Conservation (phyloP, 192 early-diverging fungal genomes). For the Thamnidium elegans region DNA sequence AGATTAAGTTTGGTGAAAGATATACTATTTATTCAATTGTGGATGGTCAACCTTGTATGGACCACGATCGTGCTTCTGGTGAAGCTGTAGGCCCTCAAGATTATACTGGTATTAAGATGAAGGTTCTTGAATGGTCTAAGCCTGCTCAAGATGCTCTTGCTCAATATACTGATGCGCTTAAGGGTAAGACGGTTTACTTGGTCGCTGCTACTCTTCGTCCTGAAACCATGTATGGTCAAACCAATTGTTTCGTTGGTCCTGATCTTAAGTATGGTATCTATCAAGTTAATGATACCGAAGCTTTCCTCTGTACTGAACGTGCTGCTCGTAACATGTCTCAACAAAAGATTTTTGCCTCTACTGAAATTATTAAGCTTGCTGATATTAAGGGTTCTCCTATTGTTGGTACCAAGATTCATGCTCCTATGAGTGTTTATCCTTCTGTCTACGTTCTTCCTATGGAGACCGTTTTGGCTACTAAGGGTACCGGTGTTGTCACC, state of each 20-base stretch:
- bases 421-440: constrained; percentile 77
- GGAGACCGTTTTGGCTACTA: constrained; percentile 93
- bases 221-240: constrained; percentile 99
- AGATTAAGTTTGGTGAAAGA: constrained; percentile 94
- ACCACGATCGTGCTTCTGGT: constrained; percentile 93
- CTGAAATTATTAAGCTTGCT: constrained; percentile 66
- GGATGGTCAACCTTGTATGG: constrained; percentile 98
- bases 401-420: constrained; percentile 86
- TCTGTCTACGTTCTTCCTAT: constrained; percentile 93
- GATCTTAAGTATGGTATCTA: constrained; percentile 90
- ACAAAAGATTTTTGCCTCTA: constrained; percentile 80
- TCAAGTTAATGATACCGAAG: constrained; percentile 71
- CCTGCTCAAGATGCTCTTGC: constrained; percentile 43
- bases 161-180: constrained; percentile 50
- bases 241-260: constrained; percentile 96
- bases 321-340: constrained; percentile 97
- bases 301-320: constrained; percentile 87
- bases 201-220: constrained; percentile 96
- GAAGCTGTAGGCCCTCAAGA: constrained; percentile 94
- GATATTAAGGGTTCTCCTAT: constrained; percentile 75
- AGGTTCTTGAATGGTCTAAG: constrained; percentile 68
- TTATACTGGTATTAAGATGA: constrained; percentile 94
- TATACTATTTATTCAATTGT: constrained; percentile 96
- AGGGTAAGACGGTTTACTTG: constrained; percentile 78
- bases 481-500: constrained; percentile 98